A percentile compares a stretch with the other conserved stretches of the same genome.
Conservation (phyloP, 495 filamentous ascomycete genomes). For the Podospora pseudopauciseta region DNA sequence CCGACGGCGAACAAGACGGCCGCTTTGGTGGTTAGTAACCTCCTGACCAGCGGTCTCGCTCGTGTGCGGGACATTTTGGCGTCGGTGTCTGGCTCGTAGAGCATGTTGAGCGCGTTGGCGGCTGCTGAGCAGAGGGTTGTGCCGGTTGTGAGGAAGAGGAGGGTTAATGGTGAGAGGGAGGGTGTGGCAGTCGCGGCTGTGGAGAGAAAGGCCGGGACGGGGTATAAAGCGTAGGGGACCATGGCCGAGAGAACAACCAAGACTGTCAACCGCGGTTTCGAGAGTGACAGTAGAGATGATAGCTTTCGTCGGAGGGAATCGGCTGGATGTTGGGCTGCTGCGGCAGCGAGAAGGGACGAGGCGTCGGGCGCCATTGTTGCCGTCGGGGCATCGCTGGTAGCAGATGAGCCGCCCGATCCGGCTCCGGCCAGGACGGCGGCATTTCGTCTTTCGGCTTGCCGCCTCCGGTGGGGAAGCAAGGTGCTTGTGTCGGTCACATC, state of each 20-base stretch:
- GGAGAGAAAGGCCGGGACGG: slow-evolving; percentile 71
- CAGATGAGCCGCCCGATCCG: not conserved
- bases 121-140: slow-evolving; percentile 81
- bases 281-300: slow-evolving; percentile 84
- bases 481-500: slow-evolving; percentile 16
- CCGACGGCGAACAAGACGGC: slow-evolving; percentile 75
- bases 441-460: slow-evolving; percentile 36
- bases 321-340: slow-evolving; percentile 63
- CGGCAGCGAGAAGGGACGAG: slow-evolving; percentile 70
- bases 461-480: slow-evolving; percentile 42
- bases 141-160: slow-evolving; percentile 85
- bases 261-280: slow-evolving; percentile 90
- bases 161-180: slow-evolving; percentile 82
- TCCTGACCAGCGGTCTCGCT: slow-evolving; percentile 83
- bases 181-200: slow-evolving; percentile 65
- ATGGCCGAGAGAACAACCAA: slow-evolving; percentile 89
- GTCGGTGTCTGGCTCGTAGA: slow-evolving; percentile 86
- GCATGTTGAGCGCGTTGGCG: slow-evolving; percentile 96
- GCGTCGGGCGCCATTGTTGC: slow-evolving; percentile 68
- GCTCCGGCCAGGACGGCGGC: slow-evolving; percentile 15
- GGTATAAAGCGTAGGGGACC: slow-evolving; percentile 88
- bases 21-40: slow-evolving; percentile 68
- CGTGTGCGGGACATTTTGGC: slow-evolving; percentile 87
- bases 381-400: slow-evolving; percentile 20
- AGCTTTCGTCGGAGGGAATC: slow-evolving; percentile 69